A percentile compares a stretch with the other conserved stretches of the same genome.
These are phyloP conservation scores for Zizania latifolia DNA, from an alignment of 176 grass and related monocot genomes.

Conservation along the genomic window DNA sequence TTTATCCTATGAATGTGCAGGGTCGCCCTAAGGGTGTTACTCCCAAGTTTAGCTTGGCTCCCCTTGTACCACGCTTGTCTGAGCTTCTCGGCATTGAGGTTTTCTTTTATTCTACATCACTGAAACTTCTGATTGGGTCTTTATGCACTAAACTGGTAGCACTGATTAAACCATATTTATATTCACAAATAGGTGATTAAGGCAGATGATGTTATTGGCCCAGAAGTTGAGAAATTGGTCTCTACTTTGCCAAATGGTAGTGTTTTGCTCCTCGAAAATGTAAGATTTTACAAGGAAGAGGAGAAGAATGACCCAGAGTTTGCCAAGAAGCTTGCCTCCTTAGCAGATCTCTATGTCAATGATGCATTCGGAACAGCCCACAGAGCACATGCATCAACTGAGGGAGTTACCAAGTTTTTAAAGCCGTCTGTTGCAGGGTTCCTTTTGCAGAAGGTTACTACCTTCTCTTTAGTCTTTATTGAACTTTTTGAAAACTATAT, in stretches of 20 bases:
- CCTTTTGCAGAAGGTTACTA: constrained; percentile 65
- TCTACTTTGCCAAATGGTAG: constrained; percentile 37
- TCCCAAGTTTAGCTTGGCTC: constrained; percentile 61
- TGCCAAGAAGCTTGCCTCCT: constrained; percentile 58
- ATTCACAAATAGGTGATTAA: constrained; percentile 45
- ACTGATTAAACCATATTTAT: not conserved
- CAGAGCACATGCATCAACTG: constrained; percentile 70
- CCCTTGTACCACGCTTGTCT: constrained; percentile 54
- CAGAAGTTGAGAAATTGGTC: constrained; percentile 60
- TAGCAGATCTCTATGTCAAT: constrained; percentile 61
- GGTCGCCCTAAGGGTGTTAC: constrained; percentile 78
- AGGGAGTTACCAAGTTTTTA: constrained; percentile 70
- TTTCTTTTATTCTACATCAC: constrained; percentile 9
- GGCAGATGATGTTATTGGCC: constrained; percentile 60
- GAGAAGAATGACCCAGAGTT: constrained; percentile 78
- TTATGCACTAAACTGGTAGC: not conserved
- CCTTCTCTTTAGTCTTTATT: not conserved
- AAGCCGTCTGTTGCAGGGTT: constrained; percentile 68
- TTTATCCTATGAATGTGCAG: constrained; percentile 35
- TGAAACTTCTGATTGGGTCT: not conserved
- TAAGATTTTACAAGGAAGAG: constrained; percentile 77
- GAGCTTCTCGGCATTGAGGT: constrained; percentile 66
- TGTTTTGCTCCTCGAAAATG: constrained; percentile 71
- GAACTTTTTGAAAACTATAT: not conserved
- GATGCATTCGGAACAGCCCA: constrained; percentile 80